Evolutionary conservation across 495 filamentous ascomycete species (phyloP).

Genomic region (Geoglossum glabrum): DNA sequence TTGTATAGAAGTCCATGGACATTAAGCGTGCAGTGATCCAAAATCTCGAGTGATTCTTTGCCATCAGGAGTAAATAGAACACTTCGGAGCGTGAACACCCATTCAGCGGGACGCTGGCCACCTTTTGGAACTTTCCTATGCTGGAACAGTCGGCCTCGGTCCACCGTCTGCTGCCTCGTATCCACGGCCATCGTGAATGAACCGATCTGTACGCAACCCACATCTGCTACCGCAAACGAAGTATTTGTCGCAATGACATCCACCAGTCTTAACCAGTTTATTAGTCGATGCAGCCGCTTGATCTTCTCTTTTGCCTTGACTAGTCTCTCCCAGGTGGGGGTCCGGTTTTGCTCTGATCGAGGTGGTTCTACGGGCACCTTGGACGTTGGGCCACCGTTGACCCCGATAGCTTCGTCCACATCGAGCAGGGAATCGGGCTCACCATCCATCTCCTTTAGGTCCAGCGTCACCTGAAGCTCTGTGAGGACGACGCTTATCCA

Average conservation of each 20-base stretch:
- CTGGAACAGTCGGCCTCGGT: slow-evolving; percentile 76
- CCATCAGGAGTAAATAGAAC: slow-evolving; percentile 75
- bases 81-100: slow-evolving; percentile 72
- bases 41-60: slow-evolving; percentile 63
- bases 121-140: slow-evolving; percentile 50
- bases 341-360: slow-evolving; percentile 21
- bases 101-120: slow-evolving; percentile 72
- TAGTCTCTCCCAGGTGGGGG: slow-evolving; percentile 59
- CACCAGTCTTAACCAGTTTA: slow-evolving; percentile 76
- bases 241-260: slow-evolving; percentile 77
- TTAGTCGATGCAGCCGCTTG: slow-evolving; percentile 66
- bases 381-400: background rate
- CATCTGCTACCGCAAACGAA: slow-evolving; percentile 48
- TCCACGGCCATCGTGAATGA: slow-evolving; percentile 73
- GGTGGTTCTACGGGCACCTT: slow-evolving; percentile 10
- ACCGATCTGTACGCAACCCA: slow-evolving; percentile 69
- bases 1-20: slow-evolving; percentile 86
- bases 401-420: background rate
- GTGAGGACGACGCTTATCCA: slow-evolving; percentile 82
- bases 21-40: slow-evolving; percentile 76
- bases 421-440: background rate
- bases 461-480: slow-evolving; percentile 66
- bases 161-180: slow-evolving; percentile 75
- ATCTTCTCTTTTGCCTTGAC: slow-evolving; percentile 61
- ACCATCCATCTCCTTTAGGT: slow-evolving; percentile 37